Evolutionary conservation across 257 asterid species (phyloP).

Genomic region (Ophiorrhiza pumila): DNA sequence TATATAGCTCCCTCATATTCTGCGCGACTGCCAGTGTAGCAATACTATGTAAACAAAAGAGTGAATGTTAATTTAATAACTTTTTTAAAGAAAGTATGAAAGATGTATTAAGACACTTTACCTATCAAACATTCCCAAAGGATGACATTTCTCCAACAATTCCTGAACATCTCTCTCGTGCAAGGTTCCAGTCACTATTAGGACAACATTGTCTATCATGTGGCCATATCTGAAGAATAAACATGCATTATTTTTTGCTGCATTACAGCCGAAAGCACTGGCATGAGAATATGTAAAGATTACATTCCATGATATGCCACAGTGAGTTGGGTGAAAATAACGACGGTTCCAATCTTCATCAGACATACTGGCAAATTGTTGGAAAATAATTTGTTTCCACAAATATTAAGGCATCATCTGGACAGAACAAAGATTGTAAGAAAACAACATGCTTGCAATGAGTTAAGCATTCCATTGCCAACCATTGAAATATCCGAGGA

Average conservation of each 20-base stretch:
- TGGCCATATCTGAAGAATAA: conserved; percentile 70
- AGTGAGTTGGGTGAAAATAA: not conserved
- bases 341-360: not conserved
- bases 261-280: not conserved
- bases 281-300: not conserved
- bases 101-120: conserved; percentile 26
- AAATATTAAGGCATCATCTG: not conserved
- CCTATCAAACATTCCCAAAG: conserved; percentile 98
- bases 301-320: not conserved
- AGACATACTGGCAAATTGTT: not conserved
- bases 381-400: not conserved
- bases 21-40: conserved; percentile 91
- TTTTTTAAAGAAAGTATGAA: conserved; percentile 7
- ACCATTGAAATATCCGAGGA: no score
- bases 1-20: conserved; percentile 92
- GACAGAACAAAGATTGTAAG: not conserved
- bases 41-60: conserved; percentile 50
- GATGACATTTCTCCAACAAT: conserved; percentile 91
- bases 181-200: conserved; percentile 90
- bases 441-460: not conserved
- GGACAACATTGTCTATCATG: conserved; percentile 93
- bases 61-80: conserved; percentile 13
- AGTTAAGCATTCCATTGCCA: not conserved
- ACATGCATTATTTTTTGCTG: not conserved
- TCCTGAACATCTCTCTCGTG: conserved; percentile 97